These are phyloP conservation scores for Aspergillus cristatus DNA, from an alignment of 495 filamentous ascomycete species.

Conservation along the genomic window DNA sequence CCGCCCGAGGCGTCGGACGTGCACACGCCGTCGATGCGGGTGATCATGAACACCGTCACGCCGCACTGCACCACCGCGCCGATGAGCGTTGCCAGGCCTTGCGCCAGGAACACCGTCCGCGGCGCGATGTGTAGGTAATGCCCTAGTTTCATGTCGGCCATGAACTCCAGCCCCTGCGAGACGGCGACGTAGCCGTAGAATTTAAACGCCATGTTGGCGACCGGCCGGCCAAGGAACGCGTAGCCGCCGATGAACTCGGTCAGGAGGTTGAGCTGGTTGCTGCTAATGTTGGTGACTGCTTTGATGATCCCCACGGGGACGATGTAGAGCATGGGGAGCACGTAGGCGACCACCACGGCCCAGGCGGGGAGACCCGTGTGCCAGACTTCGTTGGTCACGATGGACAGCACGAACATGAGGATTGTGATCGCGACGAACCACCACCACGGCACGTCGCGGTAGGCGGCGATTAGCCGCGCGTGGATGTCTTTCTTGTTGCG, in stretches of 20 bases:
- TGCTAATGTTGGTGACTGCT: slow-evolving; percentile 59
- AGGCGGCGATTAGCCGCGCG: slow-evolving; percentile 28
- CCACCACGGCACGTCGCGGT: slow-evolving; percentile 35
- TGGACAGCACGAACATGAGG: slow-evolving; percentile 49
- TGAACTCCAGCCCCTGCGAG: slow-evolving; percentile 44
- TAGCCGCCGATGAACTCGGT: slow-evolving; percentile 68
- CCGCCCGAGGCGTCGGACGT: slow-evolving; percentile 48
- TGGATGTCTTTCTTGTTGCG: slow-evolving; percentile 48
- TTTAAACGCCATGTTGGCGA: slow-evolving; percentile 69
- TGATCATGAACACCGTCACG: slow-evolving; percentile 57
- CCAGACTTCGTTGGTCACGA: slow-evolving; percentile 55
- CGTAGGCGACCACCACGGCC: slow-evolving; percentile 54
- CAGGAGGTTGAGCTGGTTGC: slow-evolving; percentile 55
- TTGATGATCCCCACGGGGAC: slow-evolving; percentile 45
- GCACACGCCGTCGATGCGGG: slow-evolving; percentile 52
- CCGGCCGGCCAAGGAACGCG: slow-evolving; percentile 55
- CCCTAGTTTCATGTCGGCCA: slow-evolving; percentile 68
- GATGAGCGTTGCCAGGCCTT: slow-evolving; percentile 56
- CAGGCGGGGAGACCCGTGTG: slow-evolving; percentile 58
- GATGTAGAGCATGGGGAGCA: slow-evolving; percentile 33
- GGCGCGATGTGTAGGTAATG: slow-evolving; percentile 73
- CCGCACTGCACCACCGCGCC: slow-evolving; percentile 59
- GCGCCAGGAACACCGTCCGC: slow-evolving; percentile 57
- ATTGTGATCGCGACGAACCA: slow-evolving; percentile 30
- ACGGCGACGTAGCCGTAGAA: slow-evolving; percentile 67